A percentile compares a stretch with the other conserved stretches of the same genome.
Evolutionary conservation across 2,329 filamentous ascomycete genomes (phyloP).

Genomic region (Neofusicoccum kwambonambiense): DNA sequence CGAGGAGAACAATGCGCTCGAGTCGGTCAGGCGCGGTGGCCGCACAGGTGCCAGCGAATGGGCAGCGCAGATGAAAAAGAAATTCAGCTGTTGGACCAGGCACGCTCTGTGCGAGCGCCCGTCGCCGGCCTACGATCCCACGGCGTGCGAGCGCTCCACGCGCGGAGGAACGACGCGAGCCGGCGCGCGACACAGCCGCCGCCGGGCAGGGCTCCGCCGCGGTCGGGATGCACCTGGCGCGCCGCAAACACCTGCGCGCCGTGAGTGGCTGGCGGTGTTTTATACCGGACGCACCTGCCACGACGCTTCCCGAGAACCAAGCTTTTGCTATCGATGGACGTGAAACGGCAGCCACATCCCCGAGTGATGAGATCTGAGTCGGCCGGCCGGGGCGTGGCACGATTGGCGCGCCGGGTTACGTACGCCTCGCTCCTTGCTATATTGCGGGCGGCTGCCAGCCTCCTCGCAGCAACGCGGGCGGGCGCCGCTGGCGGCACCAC

Average conservation of each 20-base stretch:
- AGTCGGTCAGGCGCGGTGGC: neutral
- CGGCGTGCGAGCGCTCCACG: neutral
- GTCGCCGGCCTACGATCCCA: neutral
- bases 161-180: no score
- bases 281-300: neutral
- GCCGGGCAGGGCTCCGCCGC: neutral
- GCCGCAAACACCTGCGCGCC: neutral
- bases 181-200: neutral
- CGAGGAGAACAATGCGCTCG: slow-evolving; percentile 8
- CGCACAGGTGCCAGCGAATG: slow-evolving; percentile 4
- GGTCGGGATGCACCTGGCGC: neutral
- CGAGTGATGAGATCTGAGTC: neutral
- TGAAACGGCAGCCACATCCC: slow-evolving; percentile 13
- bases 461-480: neutral
- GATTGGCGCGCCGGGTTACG: slow-evolving; percentile 5
- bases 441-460: slow-evolving; percentile 5
- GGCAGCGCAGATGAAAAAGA: neutral
- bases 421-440: slow-evolving; percentile 11
- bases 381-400: neutral
- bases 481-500: neutral
- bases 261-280: neutral
- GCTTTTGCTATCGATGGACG: slow-evolving; percentile 1
- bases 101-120: neutral
- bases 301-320: slow-evolving; percentile 8
- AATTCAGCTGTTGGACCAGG: neutral